Evolutionary conservation across 1,284 basidiomycete species (phyloP).

Genomic region (Rhodotorula sp.): DNA sequence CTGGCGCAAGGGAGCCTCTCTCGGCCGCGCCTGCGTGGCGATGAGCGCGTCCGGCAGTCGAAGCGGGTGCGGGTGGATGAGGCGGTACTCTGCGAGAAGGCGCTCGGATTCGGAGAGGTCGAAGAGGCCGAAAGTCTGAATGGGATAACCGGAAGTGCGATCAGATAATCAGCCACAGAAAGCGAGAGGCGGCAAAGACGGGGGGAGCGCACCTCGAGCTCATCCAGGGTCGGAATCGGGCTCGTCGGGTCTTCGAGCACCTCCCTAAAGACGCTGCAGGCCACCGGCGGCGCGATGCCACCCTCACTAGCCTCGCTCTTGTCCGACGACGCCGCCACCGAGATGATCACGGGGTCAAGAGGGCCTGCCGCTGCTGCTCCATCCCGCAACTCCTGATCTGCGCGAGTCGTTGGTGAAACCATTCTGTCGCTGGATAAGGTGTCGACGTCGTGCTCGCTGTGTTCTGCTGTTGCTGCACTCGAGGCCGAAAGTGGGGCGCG

Average conservation of each 20-base stretch:
- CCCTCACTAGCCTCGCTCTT: too few relatives aligned
- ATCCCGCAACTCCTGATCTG: too few relatives aligned
- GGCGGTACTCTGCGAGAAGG: slow-evolving; percentile 19
- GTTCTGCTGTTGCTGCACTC: too few relatives aligned
- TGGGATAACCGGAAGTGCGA: too few relatives aligned
- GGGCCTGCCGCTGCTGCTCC: too few relatives aligned
- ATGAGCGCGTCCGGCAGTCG: background rate
- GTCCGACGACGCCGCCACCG: background rate
- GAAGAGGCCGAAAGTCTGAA: slow-evolving; percentile 10
- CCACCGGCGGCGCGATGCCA: background rate
- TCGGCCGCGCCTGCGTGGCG: background rate
- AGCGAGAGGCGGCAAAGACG: too few relatives aligned
- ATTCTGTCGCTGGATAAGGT: too few relatives aligned
- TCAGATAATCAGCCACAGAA: background rate
- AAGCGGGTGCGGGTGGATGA: background rate
- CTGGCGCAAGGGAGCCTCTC: background rate
- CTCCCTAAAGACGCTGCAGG: slow-evolving; percentile 10
- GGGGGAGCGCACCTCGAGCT: slow-evolving; percentile 10
- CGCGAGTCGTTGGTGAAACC: too few relatives aligned
- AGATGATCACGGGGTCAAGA: too few relatives aligned
- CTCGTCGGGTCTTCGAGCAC: slow-evolving; percentile 9
- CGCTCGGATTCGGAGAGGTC: background rate
- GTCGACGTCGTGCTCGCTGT: too few relatives aligned
- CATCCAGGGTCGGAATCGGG: slow-evolving; percentile 5
- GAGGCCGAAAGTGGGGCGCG: too few relatives aligned